Evolutionary conservation across 2,329 filamentous ascomycete species (phyloP).

Genomic region (Aspergillus ruber): DNA sequence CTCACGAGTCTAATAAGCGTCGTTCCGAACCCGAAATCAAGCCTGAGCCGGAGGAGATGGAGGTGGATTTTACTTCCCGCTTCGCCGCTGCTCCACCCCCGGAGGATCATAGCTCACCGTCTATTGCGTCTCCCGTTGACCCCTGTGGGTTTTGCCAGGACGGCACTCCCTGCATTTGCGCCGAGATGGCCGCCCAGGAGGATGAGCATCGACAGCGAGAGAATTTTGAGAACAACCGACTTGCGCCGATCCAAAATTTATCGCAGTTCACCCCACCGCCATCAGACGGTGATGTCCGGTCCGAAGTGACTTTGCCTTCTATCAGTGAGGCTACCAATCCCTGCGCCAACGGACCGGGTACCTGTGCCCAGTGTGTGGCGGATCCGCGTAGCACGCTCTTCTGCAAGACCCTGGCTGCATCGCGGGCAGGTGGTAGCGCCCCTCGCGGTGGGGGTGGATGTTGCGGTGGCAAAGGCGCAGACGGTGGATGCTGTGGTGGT

Average conservation of each 20-base stretch:
- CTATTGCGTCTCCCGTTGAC: constrained; percentile 47
- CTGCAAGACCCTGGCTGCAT: constrained; percentile 72
- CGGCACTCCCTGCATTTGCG: constrained; percentile 75
- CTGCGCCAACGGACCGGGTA: constrained; percentile 65
- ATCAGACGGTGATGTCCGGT: constrained; percentile 52
- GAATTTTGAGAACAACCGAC: constrained; percentile 31
- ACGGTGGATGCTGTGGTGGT: constrained; percentile 58
- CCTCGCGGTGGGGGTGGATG: constrained; percentile 44
- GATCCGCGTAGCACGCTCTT: constrained; percentile 77
- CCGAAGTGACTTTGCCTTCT: constrained; percentile 42
- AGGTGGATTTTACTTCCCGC: constrained; percentile 67
- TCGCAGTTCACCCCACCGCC: constrained; percentile 48
- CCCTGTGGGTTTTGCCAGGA: constrained; percentile 78
- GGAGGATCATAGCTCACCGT: constrained; percentile 13
- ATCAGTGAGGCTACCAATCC: constrained; percentile 33
- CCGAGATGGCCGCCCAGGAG: constrained; percentile 52
- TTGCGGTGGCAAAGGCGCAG: constrained; percentile 54
- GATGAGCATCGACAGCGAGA: constrained; percentile 40
- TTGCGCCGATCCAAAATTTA: constrained; percentile 42
- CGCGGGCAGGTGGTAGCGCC: constrained; percentile 29
- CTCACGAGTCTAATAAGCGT: constrained; percentile 40
- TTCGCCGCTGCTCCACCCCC: constrained; percentile 45
- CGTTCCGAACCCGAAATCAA: constrained; percentile 45
- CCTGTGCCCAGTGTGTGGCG: constrained; percentile 68
- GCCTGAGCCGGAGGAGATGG: constrained; percentile 47